Evolutionary conservation across 495 filamentous ascomycete species (phyloP).

Genomic region (Pyronema domesticum): DNA sequence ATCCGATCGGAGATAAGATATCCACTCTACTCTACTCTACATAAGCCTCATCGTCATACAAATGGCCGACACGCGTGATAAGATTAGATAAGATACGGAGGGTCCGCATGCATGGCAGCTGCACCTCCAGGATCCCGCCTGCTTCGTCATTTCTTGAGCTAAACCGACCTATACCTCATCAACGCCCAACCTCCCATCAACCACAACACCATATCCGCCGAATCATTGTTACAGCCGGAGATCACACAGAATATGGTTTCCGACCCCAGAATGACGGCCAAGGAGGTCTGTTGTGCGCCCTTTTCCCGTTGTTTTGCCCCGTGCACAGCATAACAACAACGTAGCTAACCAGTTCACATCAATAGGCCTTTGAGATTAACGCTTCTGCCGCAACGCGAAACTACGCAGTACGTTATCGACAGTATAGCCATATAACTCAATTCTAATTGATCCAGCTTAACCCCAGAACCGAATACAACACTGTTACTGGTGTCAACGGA

Average conservation of each 20-base stretch:
- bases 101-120: background rate
- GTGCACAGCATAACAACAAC: background rate
- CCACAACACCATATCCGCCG: background rate
- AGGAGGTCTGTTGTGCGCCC: slow-evolving; percentile 14
- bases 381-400: slow-evolving; percentile 24
- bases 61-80: background rate
- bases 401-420: slow-evolving; percentile 13
- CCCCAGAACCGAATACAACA: slow-evolving; percentile 55
- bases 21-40: no score
- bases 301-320: background rate
- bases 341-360: slow-evolving; percentile 6
- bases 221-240: background rate
- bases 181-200: no score
- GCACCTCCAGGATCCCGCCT: background rate
- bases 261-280: slow-evolving; percentile 19
- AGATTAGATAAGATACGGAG: background rate
- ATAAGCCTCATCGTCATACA: no score
- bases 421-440: background rate
- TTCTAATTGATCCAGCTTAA: slow-evolving; percentile 5
- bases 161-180: background rate
- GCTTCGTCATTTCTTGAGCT: background rate
- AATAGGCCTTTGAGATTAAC: slow-evolving; percentile 24
- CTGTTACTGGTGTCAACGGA: slow-evolving; percentile 92
- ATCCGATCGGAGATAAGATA: no score
- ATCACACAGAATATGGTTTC: background rate